Conservation (phyloP, 202 grass and related monocot genomes). For the Hordeum pubiflorum region DNA sequence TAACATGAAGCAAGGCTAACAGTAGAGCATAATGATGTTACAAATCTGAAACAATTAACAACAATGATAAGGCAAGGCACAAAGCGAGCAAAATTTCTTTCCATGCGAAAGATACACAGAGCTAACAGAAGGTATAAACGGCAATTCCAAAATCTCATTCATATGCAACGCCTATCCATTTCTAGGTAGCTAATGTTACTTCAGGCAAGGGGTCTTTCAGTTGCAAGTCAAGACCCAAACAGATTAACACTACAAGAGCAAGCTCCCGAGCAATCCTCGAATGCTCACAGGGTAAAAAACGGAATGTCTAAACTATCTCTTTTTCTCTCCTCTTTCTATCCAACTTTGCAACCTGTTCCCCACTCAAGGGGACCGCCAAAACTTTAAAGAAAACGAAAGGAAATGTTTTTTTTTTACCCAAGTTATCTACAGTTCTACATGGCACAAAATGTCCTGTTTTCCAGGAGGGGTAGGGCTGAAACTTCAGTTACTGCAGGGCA, state of each 20-base stretch:
- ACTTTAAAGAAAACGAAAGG: background rate
- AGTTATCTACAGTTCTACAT: constrained; percentile 20
- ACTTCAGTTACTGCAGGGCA: background rate
- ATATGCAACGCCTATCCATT: background rate
- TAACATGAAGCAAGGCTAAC: background rate
- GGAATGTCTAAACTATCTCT: background rate
- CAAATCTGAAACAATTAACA: background rate
- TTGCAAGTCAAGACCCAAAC: background rate
- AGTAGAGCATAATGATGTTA: background rate
- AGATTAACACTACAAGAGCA: background rate
- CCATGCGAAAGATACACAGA: background rate
- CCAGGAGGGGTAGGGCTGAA: background rate
- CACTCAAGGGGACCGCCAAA: background rate
- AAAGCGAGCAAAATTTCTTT: background rate
- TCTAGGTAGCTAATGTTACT: constrained; percentile 22
- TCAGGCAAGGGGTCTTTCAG: constrained; percentile 1
- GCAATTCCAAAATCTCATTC: constrained; percentile 2
- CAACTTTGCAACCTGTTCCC: background rate
- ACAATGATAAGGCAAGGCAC: background rate
- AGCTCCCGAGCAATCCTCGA: background rate
- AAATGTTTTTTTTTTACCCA: background rate
- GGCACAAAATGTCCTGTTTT: background rate
- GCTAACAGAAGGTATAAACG: background rate
- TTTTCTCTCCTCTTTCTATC: background rate
- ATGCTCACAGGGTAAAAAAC: constrained; percentile 11